phyloP scores from a whole-genome alignment of 495 filamentous ascomycete genomes.

The Elasticomyces elasticus region DNA sequence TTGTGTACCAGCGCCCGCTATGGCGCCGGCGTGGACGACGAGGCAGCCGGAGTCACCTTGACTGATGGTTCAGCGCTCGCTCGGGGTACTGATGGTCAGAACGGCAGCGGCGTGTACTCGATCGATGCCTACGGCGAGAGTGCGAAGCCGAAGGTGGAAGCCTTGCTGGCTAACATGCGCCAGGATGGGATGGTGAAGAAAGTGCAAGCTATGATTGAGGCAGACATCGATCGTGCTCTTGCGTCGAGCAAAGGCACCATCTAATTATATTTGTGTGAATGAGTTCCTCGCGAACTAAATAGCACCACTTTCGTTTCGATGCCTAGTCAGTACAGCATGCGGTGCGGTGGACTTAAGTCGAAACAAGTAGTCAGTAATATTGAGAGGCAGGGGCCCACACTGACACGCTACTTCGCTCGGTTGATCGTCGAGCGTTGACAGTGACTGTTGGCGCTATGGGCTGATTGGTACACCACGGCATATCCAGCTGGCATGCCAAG shows the following conservation, averaged over 20 bases:
- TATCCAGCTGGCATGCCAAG: too few relatives aligned
- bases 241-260: background rate
- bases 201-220: slow-evolving; percentile 3
- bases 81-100: slow-evolving; percentile 37
- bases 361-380: too few relatives aligned
- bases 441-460: too few relatives aligned
- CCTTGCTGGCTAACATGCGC: slow-evolving; percentile 32
- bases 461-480: too few relatives aligned
- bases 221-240: slow-evolving; percentile 7
- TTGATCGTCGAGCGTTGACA: too few relatives aligned
- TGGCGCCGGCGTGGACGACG: background rate
- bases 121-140: slow-evolving; percentile 38
- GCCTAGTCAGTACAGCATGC: too few relatives aligned
- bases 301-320: too few relatives aligned
- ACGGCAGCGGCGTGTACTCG: slow-evolving; percentile 45
- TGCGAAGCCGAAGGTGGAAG: slow-evolving; percentile 28
- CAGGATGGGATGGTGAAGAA: slow-evolving; percentile 32
- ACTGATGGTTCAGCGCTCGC: slow-evolving; percentile 28
- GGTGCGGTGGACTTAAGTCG: too few relatives aligned
- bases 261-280: too few relatives aligned
- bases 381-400: too few relatives aligned
- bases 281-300: too few relatives aligned
- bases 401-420: too few relatives aligned
- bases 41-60: slow-evolving; percentile 26
- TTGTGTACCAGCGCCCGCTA: slow-evolving; percentile 14